Percentiles rank a stretch among this genome's conserved stretches.
phyloP scores from a whole-genome alignment of 2,329 filamentous ascomycete genomes.

The Trichoderma sp. region DNA sequence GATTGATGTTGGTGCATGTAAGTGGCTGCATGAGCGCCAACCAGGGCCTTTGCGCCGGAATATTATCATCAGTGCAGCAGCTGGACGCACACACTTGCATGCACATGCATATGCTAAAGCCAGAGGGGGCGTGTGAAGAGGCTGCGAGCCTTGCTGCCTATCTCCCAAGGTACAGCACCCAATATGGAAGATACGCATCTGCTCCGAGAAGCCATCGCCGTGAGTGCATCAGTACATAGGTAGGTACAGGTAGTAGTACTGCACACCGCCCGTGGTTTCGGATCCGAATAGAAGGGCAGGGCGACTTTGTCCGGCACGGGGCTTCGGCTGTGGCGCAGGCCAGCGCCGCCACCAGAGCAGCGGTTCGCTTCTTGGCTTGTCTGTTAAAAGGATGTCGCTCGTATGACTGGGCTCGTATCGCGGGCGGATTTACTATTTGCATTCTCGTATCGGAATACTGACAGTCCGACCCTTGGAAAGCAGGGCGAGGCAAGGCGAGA shows the following conservation, averaged over 20 bases:
- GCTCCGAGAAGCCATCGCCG: not conserved
- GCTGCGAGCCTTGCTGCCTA: not conserved
- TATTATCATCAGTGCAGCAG: not conserved
- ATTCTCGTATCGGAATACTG: not conserved
- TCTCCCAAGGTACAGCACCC: not conserved
- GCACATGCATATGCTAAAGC: not conserved
- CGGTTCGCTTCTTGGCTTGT: not conserved
- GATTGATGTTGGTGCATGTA: not conserved
- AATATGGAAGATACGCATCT: not conserved
- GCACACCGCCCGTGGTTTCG: not conserved
- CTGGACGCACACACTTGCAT: not conserved
- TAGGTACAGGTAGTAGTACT: not conserved
- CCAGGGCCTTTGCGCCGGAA: not conserved
- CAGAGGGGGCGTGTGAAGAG: not conserved
- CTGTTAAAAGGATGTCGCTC: not conserved
- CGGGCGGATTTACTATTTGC: not conserved
- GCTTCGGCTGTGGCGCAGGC: slow-evolving; percentile 8
- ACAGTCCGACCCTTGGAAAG: not conserved
- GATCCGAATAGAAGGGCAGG: not conserved
- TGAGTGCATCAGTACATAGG: too few species aligned
- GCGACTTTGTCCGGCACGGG: not conserved
- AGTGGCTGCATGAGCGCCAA: not conserved
- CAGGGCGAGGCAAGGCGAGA: not conserved
- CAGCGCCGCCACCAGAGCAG: not conserved
- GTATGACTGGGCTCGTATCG: not conserved